These are phyloP conservation scores for Bonia amplexicaulis DNA, from an alignment of 176 grass and related monocot species.

Conservation along the genomic window DNA sequence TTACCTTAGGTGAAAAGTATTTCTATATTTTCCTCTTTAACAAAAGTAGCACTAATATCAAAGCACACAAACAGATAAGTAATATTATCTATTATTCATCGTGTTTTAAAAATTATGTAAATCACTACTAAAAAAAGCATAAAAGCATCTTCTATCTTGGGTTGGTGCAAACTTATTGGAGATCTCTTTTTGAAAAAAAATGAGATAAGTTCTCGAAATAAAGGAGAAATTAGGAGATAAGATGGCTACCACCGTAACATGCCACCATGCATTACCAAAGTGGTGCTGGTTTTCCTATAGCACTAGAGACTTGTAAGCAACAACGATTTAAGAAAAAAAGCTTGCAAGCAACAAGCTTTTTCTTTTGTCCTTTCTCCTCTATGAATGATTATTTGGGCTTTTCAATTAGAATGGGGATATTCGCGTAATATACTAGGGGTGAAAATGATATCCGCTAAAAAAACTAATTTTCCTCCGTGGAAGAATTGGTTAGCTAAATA, in stretches of 20 bases:
- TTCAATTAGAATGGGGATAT: background rate
- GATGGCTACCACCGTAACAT: background rate
- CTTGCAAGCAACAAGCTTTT: background rate
- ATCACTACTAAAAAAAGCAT: no score
- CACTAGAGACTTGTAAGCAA: background rate
- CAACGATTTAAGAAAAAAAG: background rate
- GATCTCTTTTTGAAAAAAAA: background rate
- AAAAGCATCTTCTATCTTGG: background rate
- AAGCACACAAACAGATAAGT: rapidly evolving
- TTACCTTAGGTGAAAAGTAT: no score
- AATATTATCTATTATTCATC: no score
- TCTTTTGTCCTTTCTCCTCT: background rate
- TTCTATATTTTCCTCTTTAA: no score
- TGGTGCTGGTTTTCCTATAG: background rate
- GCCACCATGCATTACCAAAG: background rate
- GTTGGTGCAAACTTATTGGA: background rate
- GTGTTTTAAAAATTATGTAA: no score
- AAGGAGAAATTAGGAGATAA: background rate
- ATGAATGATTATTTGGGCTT: no score
- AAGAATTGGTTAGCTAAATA: background rate
- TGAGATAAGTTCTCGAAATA: background rate
- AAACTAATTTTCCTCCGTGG: background rate
- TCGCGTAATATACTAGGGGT: background rate
- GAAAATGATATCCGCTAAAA: background rate
- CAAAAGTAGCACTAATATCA: no score